Base-by-base conservation (phyloP, 2,329 filamentous ascomycete species). In the Teratosphaeria viscida region DNA sequence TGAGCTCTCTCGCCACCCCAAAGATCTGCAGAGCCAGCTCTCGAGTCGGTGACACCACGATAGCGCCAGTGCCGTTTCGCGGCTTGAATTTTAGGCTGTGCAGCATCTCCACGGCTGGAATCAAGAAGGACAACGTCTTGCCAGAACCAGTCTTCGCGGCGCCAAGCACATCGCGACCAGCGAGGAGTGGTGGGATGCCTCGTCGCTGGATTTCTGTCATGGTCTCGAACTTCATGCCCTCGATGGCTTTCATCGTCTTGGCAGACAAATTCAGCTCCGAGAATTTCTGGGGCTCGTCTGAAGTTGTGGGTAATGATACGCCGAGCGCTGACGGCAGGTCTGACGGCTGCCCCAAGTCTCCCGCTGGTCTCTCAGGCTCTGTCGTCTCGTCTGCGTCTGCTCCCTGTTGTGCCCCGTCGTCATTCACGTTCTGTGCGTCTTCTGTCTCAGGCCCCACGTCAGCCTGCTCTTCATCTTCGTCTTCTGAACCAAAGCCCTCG, bases 11-110 rank as follows among this genome's bases (percentile, higher is more conserved):
- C 0, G 92, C 94, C 34, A 97, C 94, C 62, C 91, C 91, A 69
- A 96, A 97, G 64, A 97, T 97, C 74, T 97, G 94, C 43, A 97
- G 82, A 0, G 94, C 94, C 61, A 97, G 78, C 77, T 99, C 94
- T 71, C 94, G 85, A 0, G 94, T 99, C 0, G 92, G 92, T 11
- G 92, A 94, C 35, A 97, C 88, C 23, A 97, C 85, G 65, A 97
- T 88, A 59, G 92, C 92, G 70, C 94, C 94, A 55, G 90, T 92
- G 63, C 82, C 92, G 74, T 96, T 96, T 70, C 92, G 82, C 23
- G 92, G 92, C 79, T 97, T 97, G 82, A 96, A 97, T 63, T 88
- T 85, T 68, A 99, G 81, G 16, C 91, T 86, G 71, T 86, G 86
- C 62, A 99, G 82, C 85, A 96, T 95, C 77, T 97, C 94, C 47